Evolutionary conservation across 208 protist genomes (phyloP).

Genomic region (Crithidia sp.): DNA sequence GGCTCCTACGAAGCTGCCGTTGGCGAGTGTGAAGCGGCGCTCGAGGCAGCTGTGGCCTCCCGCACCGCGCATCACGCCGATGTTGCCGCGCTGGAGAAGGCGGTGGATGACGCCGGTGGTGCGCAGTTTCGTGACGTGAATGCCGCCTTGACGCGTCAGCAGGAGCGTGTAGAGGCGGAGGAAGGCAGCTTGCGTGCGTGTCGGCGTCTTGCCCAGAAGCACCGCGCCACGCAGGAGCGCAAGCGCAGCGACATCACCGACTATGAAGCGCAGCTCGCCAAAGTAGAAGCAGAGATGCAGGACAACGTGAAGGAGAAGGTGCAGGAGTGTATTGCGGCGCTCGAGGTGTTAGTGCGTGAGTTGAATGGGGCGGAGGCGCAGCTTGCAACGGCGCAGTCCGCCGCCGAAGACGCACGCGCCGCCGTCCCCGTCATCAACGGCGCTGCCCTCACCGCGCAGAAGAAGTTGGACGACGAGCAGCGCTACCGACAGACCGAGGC

Average conservation of each 20-base stretch:
- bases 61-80: slow-evolving; percentile 46
- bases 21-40: slow-evolving; percentile 30
- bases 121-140: slow-evolving; percentile 71
- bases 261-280: slow-evolving; percentile 54
- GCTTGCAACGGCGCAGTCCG: slow-evolving; percentile 60
- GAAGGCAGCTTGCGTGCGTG: slow-evolving; percentile 73
- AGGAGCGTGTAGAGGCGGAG: slow-evolving; percentile 75
- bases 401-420: slow-evolving; percentile 56
- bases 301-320: slow-evolving; percentile 65
- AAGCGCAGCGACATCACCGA: slow-evolving; percentile 65
- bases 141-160: slow-evolving; percentile 52
- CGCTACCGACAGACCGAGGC: slow-evolving; percentile 80
- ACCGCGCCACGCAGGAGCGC: slow-evolving; percentile 76
- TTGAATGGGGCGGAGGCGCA: slow-evolving; percentile 61
- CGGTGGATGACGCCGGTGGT: slow-evolving; percentile 82
- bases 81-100: slow-evolving; percentile 66
- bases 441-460: slow-evolving; percentile 69
- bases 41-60: slow-evolving; percentile 53
- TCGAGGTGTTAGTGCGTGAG: slow-evolving; percentile 57
- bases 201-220: slow-evolving; percentile 66
- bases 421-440: slow-evolving; percentile 67
- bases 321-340: slow-evolving; percentile 39
- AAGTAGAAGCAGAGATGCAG: slow-evolving; percentile 67
- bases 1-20: slow-evolving; percentile 34
- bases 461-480: slow-evolving; percentile 80